Base-by-base conservation (phyloP, 352 stramenopile genomes). In the Globisporangium paroecandrum region DNA sequence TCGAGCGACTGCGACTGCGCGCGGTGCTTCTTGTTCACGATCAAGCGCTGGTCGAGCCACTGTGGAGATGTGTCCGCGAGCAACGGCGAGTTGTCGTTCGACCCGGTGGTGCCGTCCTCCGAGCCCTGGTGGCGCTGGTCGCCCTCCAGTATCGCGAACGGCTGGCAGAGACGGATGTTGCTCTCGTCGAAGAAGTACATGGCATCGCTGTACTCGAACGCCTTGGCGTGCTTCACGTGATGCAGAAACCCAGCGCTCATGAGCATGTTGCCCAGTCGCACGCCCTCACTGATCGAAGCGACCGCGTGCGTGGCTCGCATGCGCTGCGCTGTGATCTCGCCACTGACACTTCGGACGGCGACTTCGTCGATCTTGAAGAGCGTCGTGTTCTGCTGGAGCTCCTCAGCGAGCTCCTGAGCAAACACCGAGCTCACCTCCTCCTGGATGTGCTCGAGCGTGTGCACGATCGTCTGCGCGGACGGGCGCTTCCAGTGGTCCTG, bases 161-260 rank as follows among this genome's bases (percentile, higher is more conserved):
- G 76, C 34, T 80, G 71, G 25, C 67, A 77, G 24, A 78, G 56
- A 22, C 69, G 73, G 46, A 83, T 73, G 27, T 73, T 73, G 12
- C 74, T 69, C 20, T 81, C 74, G 61, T 89, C 78, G 22, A 89
- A 85, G 64, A 77, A 83, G 68, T 80, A 89, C 51, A 80, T 68
- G 32, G 71, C 62, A 8, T 78, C 70, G 24, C 46, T 66, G 65
- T 73, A 75, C 43, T 79, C 77, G 58, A 83, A 84, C 20, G 69
- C 47, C 36, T 73, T 73, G n/a, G 72, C 46, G 63, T 89, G 81
- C 22, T 84, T 87, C 41, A 77, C 24, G 62, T 87, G 78, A 47
- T 89, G 81, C 69, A 89, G 58, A 47, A 82, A 77, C 1, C 81
- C 38, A 4, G 80, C 70, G 55, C 83, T 79, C 80, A 88, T 86